Percentiles rank a stretch among this genome's conserved stretches.
Evolutionary conservation across 257 asterid species (phyloP).

Genomic region (Petunia secreta): DNA sequence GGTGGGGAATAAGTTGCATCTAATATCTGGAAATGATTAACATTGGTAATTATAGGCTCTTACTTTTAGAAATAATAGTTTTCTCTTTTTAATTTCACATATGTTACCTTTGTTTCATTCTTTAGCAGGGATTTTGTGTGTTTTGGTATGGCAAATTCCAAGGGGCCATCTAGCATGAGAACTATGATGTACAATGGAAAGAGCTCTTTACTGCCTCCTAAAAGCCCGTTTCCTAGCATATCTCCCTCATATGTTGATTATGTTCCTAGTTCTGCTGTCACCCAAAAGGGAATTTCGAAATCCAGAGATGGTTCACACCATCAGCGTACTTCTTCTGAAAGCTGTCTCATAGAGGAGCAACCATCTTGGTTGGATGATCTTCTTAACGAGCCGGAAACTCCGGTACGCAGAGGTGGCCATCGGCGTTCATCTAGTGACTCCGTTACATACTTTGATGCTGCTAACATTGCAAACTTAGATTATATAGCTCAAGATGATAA

Average conservation of each 20-base stretch:
- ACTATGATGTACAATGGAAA: conserved; percentile 68
- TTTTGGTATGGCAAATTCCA: conserved; percentile 70
- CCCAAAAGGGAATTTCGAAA: conserved; percentile 47
- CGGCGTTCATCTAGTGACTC: conserved; percentile 62
- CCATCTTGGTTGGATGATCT: conserved; percentile 63
- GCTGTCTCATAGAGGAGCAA: conserved; percentile 48
- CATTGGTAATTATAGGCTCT: background rate
- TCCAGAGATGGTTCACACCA: conserved; percentile 45
- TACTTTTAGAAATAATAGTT: conserved; percentile 10
- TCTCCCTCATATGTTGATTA: conserved; percentile 71
- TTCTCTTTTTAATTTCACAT: background rate
- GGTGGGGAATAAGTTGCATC: background rate
- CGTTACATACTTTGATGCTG: conserved; percentile 37
- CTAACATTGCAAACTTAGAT: conserved; percentile 31
- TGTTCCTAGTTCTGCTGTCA: conserved; percentile 55
- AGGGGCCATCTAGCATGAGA: conserved; percentile 73
- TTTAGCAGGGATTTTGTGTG: conserved; percentile 48
- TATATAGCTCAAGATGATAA: conserved; percentile 31
- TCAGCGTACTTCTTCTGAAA: conserved; percentile 53
- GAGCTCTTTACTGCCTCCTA: conserved; percentile 80
- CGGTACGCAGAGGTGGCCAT: conserved; percentile 50
- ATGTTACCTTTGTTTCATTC: background rate
- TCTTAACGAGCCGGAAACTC: conserved; percentile 58
- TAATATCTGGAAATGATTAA: background rate
- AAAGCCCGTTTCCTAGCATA: conserved; percentile 78